A percentile compares a stretch with the other conserved stretches of the same genome.
phyloP scores from a whole-genome alignment of 345 rosid species.

The Stellera chamaejasme region DNA sequence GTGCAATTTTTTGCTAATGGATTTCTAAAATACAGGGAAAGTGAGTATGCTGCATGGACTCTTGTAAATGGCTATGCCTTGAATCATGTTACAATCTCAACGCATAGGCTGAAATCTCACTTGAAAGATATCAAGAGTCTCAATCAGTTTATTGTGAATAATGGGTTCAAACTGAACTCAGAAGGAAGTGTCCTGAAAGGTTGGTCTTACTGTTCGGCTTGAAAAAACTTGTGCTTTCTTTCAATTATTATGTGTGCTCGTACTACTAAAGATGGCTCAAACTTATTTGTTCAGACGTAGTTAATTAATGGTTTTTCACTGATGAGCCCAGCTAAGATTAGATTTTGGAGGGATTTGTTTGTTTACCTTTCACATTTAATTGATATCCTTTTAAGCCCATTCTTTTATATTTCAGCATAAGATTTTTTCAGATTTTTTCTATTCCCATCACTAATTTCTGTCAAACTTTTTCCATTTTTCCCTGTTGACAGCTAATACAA shows the following conservation, averaged over 20 bases:
- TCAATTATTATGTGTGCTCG: background rate
- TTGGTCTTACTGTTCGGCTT: slow-evolving; percentile 16
- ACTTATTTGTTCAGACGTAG: no score
- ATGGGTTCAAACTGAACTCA: slow-evolving; percentile 64
- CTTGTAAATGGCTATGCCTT: slow-evolving; percentile 83
- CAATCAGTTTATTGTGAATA: slow-evolving; percentile 48
- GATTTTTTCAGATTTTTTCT: no score
- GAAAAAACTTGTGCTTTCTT: background rate
- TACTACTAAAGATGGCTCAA: no score
- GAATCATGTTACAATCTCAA: slow-evolving; percentile 82
- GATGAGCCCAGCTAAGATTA: no score
- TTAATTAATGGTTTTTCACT: no score
- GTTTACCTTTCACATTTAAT: no score
- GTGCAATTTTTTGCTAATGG: background rate
- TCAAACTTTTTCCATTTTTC: no score
- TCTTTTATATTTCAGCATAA: no score
- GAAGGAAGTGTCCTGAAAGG: slow-evolving; percentile 91
- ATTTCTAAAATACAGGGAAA: slow-evolving; percentile 42
- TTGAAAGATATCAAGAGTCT: slow-evolving; percentile 47
- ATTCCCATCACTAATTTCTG: no score
- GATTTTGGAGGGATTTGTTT: no score
- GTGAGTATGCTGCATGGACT: slow-evolving; percentile 93
- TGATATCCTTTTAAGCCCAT: no score
- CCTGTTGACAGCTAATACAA: no score
- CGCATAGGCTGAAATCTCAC: slow-evolving; percentile 60